These are phyloP conservation scores for Casuarina equisetifolia DNA, from an alignment of 306 rosid genomes.

Conservation along the genomic window DNA sequence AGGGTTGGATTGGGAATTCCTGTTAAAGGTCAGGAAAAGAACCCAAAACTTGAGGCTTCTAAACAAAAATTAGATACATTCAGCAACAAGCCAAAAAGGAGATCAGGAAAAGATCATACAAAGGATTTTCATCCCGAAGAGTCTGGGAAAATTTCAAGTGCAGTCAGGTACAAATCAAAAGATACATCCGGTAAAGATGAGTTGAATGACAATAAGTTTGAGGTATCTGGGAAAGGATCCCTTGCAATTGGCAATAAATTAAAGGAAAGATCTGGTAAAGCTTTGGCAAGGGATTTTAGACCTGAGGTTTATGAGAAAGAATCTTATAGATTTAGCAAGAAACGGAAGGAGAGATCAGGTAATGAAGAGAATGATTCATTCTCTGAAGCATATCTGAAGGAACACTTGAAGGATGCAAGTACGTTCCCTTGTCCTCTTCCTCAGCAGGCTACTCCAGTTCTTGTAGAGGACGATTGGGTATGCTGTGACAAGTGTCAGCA, in stretches of 20 bases:
- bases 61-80: not conserved
- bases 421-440: not conserved
- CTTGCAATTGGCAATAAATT: not conserved
- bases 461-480: conserved; percentile 73
- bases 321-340: not conserved
- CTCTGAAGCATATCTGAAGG: conserved; percentile 22
- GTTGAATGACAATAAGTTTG: not conserved
- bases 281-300: not conserved
- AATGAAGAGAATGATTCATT: not conserved
- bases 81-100: not conserved
- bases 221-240: not conserved
- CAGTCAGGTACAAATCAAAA: not conserved
- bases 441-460: conserved; percentile 39
- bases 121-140: not conserved
- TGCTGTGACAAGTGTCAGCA: conserved; percentile 72
- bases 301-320: conserved; percentile 4
- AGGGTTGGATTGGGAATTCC: not conserved
- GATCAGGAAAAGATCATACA: not conserved
- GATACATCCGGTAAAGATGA: not conserved
- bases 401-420: not conserved
- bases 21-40: not conserved
- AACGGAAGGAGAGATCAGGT: not conserved
- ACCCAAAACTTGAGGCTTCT: not conserved
- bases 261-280: not conserved
- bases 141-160: not conserved